Base-by-base conservation (phyloP, 2,329 filamentous ascomycete species). In the Elsinoe arachidis region DNA sequence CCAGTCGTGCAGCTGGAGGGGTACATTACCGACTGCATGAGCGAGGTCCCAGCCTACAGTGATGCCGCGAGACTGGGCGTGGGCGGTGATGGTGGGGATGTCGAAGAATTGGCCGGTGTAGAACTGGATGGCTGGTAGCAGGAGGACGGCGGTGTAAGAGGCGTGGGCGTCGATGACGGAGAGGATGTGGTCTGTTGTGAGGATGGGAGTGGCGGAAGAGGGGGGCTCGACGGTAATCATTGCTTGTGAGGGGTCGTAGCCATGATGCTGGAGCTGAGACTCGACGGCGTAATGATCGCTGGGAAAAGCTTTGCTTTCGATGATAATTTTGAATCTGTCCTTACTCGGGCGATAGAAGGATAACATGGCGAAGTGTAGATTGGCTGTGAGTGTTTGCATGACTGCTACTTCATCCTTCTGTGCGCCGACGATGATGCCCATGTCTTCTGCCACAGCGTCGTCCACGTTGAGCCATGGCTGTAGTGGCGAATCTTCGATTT, bases 71-170 rank as follows among this genome's bases (percentile, higher is more conserved):
- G 76, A 77, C 62, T 85, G 86, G 0, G 90, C 90, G 72, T 91
- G 80, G 1, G 79, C 78, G 0, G 91, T 96, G 69, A 96, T 96
- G 43, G 74, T 78, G 43, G 82, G 73, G 3, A 96, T 91, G 70
- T 96, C 89, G 64, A 96, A 87, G 58, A 87, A 82, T 69, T 96
- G 91, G 56, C 90, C 90, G 0, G 87, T 93, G 73, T 95, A 96
- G 75, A 90, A 96, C 69, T 96, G 90, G 41, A 96, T 86, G 9
- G 88, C 91, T 0, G 90, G 89, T 0, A 96, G 81, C 3, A 96
- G 80, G 0, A 96, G 73, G 7, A 96, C 72, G 1, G 90, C 88
- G 0, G 88, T 84, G 5, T 81, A 81, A 1, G 82, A 78, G 46
- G 86, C 87, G 67, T 96, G 85, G 59, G 83, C 74, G 60, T 90